A percentile compares a stretch with the other conserved stretches of the same genome.
These are phyloP conservation scores for Prunus mira DNA, from an alignment of 306 rosid species.

Conservation along the genomic window DNA sequence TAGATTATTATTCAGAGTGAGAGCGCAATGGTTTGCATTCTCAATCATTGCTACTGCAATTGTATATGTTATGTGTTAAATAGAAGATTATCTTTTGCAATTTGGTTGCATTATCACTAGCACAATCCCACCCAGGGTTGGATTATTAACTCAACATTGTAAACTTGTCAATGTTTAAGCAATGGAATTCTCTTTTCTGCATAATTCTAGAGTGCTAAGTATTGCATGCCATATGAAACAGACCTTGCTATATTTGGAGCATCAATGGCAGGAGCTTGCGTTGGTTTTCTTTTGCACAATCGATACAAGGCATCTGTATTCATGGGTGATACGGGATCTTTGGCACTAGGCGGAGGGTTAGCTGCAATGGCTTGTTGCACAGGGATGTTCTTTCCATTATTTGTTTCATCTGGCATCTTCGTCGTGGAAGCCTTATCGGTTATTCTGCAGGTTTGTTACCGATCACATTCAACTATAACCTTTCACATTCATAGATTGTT, in stretches of 20 bases:
- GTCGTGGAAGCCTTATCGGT: conserved; percentile 64
- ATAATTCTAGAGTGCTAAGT: conserved; percentile 8
- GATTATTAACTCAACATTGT: background rate
- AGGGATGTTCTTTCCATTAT: conserved; percentile 90
- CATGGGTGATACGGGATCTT: conserved; percentile 90
- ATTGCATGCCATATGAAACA: conserved; percentile 37
- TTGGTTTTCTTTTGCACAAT: conserved; percentile 93
- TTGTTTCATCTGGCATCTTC: conserved; percentile 74
- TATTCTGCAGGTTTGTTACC: conserved; percentile 59
- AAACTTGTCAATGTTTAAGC: background rate
- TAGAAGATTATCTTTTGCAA: too few species aligned
- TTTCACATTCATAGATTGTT: background rate
- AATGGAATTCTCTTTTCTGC: conserved; percentile 3
- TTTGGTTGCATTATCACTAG: background rate
- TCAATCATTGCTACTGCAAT: too few species aligned
- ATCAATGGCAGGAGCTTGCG: conserved; percentile 99
- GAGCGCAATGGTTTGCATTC: too few species aligned
- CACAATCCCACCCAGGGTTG: background rate
- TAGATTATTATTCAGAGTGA: background rate
- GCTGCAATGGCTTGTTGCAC: conserved; percentile 97
- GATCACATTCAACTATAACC: background rate
- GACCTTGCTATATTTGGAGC: conserved; percentile 93
- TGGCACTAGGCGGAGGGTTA: conserved; percentile 91
- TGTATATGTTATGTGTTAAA: too few species aligned
- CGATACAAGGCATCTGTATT: conserved; percentile 81